Evolutionary conservation across 257 asterid genomes (phyloP).

Genomic region (Jacaranda mimosifolia): DNA sequence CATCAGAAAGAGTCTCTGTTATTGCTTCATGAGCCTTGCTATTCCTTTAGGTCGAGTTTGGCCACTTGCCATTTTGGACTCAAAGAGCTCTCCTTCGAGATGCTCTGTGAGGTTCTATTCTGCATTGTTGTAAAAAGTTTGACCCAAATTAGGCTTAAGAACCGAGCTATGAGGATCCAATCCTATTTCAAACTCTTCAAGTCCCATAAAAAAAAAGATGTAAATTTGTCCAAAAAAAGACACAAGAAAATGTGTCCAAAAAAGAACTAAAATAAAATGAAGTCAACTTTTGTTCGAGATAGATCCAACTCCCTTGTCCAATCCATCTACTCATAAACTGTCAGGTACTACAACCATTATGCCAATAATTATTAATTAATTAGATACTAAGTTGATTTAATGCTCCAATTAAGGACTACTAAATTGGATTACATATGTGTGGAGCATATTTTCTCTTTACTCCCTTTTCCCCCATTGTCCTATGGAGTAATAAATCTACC

Average conservation of each 20-base stretch:
- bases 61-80: too few species aligned
- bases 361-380: neutral
- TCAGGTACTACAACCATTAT: neutral
- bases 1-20: too few species aligned
- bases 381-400: neutral
- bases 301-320: neutral
- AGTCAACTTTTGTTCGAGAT: conserved; percentile 1
- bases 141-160: too few species aligned
- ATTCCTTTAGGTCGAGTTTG: too few species aligned
- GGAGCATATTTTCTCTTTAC: neutral
- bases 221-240: neutral
- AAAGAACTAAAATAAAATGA: neutral
- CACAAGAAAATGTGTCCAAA: neutral
- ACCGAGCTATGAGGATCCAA: too few species aligned
- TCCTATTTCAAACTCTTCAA: too few species aligned
- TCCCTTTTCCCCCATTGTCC: neutral
- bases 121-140: too few species aligned
- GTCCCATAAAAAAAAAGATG: too few species aligned
- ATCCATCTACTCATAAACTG: neutral
- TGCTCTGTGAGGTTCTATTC: too few species aligned
- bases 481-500: neutral
- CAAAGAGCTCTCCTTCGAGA: too few species aligned
- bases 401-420: neutral
- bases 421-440: neutral
- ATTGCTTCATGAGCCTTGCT: too few species aligned